Conservation (phyloP, 768 basidiomycete genomes). For the Suillus fuscotomentosus region DNA sequence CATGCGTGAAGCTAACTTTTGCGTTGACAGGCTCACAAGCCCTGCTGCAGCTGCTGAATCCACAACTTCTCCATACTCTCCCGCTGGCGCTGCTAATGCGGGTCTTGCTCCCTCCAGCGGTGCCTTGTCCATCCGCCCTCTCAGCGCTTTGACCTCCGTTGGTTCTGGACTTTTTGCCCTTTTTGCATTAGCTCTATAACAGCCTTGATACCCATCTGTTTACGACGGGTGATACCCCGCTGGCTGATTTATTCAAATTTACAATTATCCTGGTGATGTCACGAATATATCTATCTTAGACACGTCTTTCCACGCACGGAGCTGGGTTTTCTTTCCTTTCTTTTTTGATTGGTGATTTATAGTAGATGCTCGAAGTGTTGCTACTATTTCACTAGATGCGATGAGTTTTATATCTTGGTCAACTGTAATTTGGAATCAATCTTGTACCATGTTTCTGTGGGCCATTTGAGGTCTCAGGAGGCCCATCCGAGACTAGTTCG, state of each 20-base stretch:
- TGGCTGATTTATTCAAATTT: slow-evolving; percentile 29
- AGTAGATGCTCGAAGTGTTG: neutral
- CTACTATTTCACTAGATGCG: neutral
- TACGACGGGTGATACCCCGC: slow-evolving; percentile 35
- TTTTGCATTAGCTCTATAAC: slow-evolving; percentile 23
- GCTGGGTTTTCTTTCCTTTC: slow-evolving; percentile 12
- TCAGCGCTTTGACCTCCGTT: slow-evolving; percentile 22
- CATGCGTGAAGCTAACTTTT: slow-evolving; percentile 8
- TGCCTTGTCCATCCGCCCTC: slow-evolving; percentile 22
- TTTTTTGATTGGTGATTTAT: slow-evolving; percentile 3
- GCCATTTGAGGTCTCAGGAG: neutral
- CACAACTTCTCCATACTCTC: slow-evolving; percentile 15
- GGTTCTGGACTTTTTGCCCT: slow-evolving; percentile 19
- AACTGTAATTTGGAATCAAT: slow-evolving; percentile 4
- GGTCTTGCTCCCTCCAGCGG: slow-evolving; percentile 22
- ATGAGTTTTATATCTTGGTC: neutral
- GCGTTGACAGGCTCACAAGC: slow-evolving; percentile 5
- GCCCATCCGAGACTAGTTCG: too few species aligned
- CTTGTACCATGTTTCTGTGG: neutral
- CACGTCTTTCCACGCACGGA: slow-evolving; percentile 5
- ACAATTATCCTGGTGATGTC: slow-evolving; percentile 24
- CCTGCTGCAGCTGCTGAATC: slow-evolving; percentile 2
- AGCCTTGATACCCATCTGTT: slow-evolving; percentile 38
- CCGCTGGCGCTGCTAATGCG: slow-evolving; percentile 34
- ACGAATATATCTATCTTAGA: neutral